phyloP scores from a whole-genome alignment of 108 stramenopile genomes.

The Aureococcus anophagefferens region DNA sequence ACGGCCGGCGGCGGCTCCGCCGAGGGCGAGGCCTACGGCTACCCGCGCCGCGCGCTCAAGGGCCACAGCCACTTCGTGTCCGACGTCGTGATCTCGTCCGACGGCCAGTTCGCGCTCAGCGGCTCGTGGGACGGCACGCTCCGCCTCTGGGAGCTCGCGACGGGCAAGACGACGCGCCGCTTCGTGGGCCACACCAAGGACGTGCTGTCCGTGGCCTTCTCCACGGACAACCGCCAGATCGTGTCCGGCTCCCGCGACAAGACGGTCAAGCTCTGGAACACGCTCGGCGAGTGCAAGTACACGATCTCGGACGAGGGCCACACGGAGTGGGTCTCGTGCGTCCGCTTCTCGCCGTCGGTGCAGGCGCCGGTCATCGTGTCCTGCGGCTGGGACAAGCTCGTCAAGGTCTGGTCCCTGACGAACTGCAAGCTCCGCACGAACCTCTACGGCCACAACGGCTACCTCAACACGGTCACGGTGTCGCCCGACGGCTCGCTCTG shows the following conservation, averaged over 20 bases:
- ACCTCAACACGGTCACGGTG: constrained; percentile 99
- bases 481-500: constrained; percentile 98
- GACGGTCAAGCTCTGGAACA: constrained; percentile 99
- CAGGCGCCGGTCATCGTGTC: constrained; percentile 90
- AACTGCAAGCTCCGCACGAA: constrained; percentile 98
- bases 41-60: constrained; percentile 83
- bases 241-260: constrained; percentile 93
- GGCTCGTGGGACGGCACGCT: constrained; percentile 96
- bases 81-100: constrained; percentile 89
- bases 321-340: constrained; percentile 99
- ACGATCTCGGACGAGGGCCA: constrained; percentile 85
- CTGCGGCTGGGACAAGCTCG: constrained; percentile 97
- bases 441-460: constrained; percentile 97
- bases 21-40: constrained; percentile 71
- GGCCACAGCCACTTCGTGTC: constrained; percentile 99
- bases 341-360: constrained; percentile 91
- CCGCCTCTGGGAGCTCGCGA: constrained; percentile 94
- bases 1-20: constrained; percentile 54
- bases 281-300: constrained; percentile 94
- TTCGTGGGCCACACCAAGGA: constrained; percentile 99
- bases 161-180: constrained; percentile 89
- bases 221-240: constrained; percentile 97
- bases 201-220: constrained; percentile 95
- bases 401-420: constrained; percentile 97
- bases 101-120: constrained; percentile 93